Evolutionary conservation across 345 rosid species (phyloP).

Genomic region (Eucalyptus regnans): DNA sequence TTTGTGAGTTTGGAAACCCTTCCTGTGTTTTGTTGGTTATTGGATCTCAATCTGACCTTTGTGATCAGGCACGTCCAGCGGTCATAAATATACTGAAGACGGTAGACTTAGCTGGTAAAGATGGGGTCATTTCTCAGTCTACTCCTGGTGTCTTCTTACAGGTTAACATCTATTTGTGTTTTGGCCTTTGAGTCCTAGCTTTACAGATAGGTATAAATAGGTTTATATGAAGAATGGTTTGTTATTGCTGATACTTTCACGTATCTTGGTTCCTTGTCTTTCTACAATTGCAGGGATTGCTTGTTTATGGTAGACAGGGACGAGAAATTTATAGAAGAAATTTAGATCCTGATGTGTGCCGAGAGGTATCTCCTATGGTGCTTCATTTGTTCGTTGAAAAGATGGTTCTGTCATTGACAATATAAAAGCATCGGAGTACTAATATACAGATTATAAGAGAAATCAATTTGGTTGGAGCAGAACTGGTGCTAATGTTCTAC

Average conservation of each 20-base stretch:
- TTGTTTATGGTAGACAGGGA: constrained; percentile 87
- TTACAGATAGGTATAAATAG: not conserved
- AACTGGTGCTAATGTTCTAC: not conserved
- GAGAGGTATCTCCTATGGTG: constrained; percentile 45
- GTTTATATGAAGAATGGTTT: not conserved
- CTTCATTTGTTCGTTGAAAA: not conserved
- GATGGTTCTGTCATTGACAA: not conserved
- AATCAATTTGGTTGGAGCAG: not conserved
- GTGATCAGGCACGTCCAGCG: constrained; percentile 68
- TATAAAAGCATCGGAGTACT: not conserved
- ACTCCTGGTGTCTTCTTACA: constrained; percentile 93
- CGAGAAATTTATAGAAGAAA: constrained; percentile 71
- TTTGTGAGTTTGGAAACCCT: not conserved
- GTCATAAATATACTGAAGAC: constrained; percentile 42
- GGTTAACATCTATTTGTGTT: constrained; percentile 27
- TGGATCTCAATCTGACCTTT: constrained; percentile 5
- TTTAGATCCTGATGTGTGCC: constrained; percentile 65
- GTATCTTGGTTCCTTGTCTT: not conserved
- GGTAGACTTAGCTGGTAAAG: constrained; percentile 63
- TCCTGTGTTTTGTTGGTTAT: not conserved
- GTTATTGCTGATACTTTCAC: not conserved
- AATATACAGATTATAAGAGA: not conserved
- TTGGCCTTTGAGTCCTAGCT: not conserved
- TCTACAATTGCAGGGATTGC: constrained; percentile 61
- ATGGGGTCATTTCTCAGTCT: constrained; percentile 64